These are phyloP conservation scores for Protomyces pachydermus DNA, from an alignment of 1,139 yeast genomes.

Conservation along the genomic window DNA sequence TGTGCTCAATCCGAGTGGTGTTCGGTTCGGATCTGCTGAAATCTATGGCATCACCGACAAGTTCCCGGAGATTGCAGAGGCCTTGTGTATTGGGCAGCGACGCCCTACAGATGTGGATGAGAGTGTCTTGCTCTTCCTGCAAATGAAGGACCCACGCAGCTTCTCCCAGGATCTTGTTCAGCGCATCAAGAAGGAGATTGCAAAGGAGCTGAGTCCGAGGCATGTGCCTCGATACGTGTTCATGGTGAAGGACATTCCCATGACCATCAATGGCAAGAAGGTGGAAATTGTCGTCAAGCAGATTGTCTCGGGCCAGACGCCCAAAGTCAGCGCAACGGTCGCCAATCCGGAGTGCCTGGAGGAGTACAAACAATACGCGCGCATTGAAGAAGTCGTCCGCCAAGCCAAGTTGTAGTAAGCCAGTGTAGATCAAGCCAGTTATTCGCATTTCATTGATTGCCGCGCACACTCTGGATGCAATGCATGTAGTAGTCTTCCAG, in stretches of 20 bases:
- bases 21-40: conserved; percentile 34
- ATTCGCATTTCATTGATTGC: conserved; percentile 1
- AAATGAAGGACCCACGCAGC: conserved; percentile 22
- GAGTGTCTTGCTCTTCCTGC: conserved; percentile 32
- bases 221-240: conserved; percentile 34
- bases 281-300: conserved; percentile 33
- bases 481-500: conserved; percentile 16
- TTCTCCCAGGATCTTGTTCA: conserved; percentile 28
- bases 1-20: conserved; percentile 34
- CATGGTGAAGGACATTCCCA: conserved; percentile 33
- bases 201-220: conserved; percentile 32
- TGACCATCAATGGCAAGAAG: conserved; percentile 34
- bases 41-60: conserved; percentile 33
- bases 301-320: conserved; percentile 31
- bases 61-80: conserved; percentile 32
- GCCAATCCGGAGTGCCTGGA: conserved; percentile 33
- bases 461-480: conserved; percentile 8
- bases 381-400: conserved; percentile 7
- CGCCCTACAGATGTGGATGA: conserved; percentile 32
- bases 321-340: conserved; percentile 33
- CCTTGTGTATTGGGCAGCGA: conserved; percentile 34
- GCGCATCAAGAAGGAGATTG: conserved; percentile 28
- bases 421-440: too few species aligned
- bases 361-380: conserved; percentile 32
- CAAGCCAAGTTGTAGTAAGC: conserved; percentile 3